Percentiles rank a stretch among this genome's conserved stretches.
Evolutionary conservation across 257 asterid genomes (phyloP).

Genomic region (Jasminum sambac): DNA sequence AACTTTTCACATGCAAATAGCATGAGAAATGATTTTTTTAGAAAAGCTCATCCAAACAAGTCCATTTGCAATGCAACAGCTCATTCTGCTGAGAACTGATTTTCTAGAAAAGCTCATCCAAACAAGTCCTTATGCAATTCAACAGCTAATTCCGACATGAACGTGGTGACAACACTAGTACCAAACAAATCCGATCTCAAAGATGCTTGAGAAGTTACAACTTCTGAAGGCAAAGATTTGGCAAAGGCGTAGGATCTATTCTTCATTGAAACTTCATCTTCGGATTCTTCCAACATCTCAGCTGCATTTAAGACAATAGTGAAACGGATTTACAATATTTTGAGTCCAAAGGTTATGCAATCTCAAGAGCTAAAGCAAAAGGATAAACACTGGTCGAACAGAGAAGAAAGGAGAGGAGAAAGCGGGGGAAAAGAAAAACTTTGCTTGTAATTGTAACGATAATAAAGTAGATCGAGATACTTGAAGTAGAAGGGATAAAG

Average conservation of each 20-base stretch:
- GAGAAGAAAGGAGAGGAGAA: too few relatives aligned
- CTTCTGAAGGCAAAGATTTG: constrained; percentile 79
- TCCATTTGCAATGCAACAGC: too few relatives aligned
- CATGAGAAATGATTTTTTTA: too few relatives aligned
- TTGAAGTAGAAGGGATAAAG: too few relatives aligned
- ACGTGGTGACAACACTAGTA: constrained; percentile 87
- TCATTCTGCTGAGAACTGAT: too few relatives aligned
- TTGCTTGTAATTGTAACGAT: too few relatives aligned
- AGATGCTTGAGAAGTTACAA: constrained; percentile 86
- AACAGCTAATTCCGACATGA: constrained; percentile 98
- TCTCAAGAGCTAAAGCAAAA: constrained; percentile 81
- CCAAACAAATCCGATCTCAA: constrained; percentile 88
- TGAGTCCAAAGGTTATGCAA: constrained; percentile 92
- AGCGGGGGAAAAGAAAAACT: too few relatives aligned
- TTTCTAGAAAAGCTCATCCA: too few relatives aligned
- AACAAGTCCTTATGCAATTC: constrained; percentile 11
- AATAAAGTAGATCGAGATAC: too few relatives aligned
- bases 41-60: too few relatives aligned
- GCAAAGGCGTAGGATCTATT: constrained; percentile 84
- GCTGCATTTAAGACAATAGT: constrained; percentile 81
- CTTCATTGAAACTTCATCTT: constrained; percentile 93
- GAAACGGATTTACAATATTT: constrained; percentile 70
- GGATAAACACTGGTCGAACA: too few relatives aligned
- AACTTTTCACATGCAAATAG: too few relatives aligned
- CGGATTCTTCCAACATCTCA: constrained; percentile 81